Base-by-base conservation (phyloP, 2,329 filamentous ascomycete species). In the Alternaria metachromatica region DNA sequence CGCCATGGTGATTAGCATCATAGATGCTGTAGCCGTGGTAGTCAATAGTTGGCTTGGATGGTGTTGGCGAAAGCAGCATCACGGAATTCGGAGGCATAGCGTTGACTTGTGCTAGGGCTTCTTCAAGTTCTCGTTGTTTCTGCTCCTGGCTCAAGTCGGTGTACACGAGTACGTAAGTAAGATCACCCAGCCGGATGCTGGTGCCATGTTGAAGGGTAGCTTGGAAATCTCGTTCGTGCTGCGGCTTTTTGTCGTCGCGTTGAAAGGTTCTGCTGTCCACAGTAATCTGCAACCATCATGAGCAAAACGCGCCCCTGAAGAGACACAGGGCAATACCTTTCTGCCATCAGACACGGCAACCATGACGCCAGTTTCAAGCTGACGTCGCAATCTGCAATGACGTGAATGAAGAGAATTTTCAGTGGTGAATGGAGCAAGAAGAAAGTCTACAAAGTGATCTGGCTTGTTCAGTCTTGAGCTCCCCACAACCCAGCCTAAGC, bases 1-100 rank as follows among this genome's bases (percentile, higher is more conserved):
- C 55, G 26, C 58, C 58, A 18, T 60, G 58, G 37, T 46, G 49
- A 49, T 55, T 12, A 44, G 58, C 58, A 60, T 60, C 58, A 21
- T 55, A 60, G 44, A 60, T 60, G 50, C 58, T 60, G 20, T 60
- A 60, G 26, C 58, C 58, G 18, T 60, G 50, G 51, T 60, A 60
- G 50, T 60, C 51, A 5, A 60, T 60, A 49, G 51, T 60, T 15
- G 48, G 26, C 20, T 49, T 60, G 20, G 43, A 60, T 48, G 58
- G 53, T 8, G 59, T 62, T 57, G 56, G 56, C 26, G 45, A 58
- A 30, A 58, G 21, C 50, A 51, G 46, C 56, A 55, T 53, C 23
- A 30, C 30, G 20, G 59, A 53, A 21, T 56, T 62, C 33, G 20
- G 41, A 21, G 20, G 18, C 25, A 15, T 48, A 41, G 46, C 11